Percentiles rank a stretch among this genome's conserved stretches.
Evolutionary conservation across 1,284 basidiomycete genomes (phyloP).

Genomic region (Trametes versicolor): DNA sequence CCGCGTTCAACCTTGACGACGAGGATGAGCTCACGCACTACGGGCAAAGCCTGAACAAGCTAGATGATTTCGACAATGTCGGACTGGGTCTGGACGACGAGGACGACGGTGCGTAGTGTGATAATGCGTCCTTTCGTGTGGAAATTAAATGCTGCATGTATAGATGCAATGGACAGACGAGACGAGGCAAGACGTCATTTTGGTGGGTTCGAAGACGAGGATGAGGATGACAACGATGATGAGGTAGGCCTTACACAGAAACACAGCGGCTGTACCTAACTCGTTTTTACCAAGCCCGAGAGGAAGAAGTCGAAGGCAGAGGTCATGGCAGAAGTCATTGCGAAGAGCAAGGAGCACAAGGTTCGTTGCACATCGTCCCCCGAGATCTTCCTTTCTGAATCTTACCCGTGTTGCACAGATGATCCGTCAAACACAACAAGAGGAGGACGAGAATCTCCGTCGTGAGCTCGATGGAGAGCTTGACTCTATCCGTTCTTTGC

Average conservation of each 20-base stretch:
- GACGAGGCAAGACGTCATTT: slow-evolving; percentile 82
- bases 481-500: slow-evolving; percentile 81
- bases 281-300: slow-evolving; percentile 62
- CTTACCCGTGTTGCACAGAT: slow-evolving; percentile 56
- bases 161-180: slow-evolving; percentile 74
- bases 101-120: slow-evolving; percentile 47
- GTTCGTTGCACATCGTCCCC: slow-evolving; percentile 49
- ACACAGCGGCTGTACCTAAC: slow-evolving; percentile 11
- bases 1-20: slow-evolving; percentile 92
- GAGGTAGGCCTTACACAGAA: slow-evolving; percentile 44
- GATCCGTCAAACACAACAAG: slow-evolving; percentile 88
- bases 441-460: slow-evolving; percentile 88
- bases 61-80: slow-evolving; percentile 89
- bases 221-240: slow-evolving; percentile 63
- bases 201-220: slow-evolving; percentile 85
- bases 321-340: slow-evolving; percentile 98
- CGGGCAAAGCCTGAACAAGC: slow-evolving; percentile 84
- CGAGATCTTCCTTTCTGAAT: not conserved
- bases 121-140: not conserved
- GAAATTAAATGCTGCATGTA: not conserved
- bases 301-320: slow-evolving; percentile 94
- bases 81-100: slow-evolving; percentile 78
- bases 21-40: slow-evolving; percentile 95
- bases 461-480: slow-evolving; percentile 92
- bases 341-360: slow-evolving; percentile 97